A percentile compares a stretch with the other conserved stretches of the same genome.
These are phyloP conservation scores for Coelastrella sp. DNA, from an alignment of 139 green algal species.

Conservation along the genomic window DNA sequence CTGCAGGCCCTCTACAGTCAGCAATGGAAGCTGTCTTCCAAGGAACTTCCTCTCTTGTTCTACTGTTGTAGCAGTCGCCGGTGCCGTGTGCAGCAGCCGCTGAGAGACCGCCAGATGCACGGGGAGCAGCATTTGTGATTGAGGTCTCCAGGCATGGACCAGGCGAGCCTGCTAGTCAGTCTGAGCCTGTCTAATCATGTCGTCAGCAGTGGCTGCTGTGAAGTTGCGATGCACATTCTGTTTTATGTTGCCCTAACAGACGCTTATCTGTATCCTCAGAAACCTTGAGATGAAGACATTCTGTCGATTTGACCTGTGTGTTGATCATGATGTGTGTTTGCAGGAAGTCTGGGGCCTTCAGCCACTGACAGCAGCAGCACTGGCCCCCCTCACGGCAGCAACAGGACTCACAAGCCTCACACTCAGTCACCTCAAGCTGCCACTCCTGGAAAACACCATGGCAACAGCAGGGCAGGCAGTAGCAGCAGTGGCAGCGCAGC, in stretches of 20 bases:
- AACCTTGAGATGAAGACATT: too few species aligned
- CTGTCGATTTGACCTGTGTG: too few species aligned
- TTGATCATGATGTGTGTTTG: too few species aligned
- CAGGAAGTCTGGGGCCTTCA: conserved; percentile 32
- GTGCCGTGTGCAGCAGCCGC: neutral
- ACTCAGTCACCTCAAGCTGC: conserved; percentile 25
- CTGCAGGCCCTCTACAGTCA: neutral
- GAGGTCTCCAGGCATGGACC: neutral
- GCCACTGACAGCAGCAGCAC: conserved; percentile 14
- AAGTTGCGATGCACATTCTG: neutral
- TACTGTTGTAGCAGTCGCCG: too few species aligned
- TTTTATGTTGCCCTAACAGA: neutral
- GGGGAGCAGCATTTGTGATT: neutral
- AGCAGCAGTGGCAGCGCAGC: neutral
- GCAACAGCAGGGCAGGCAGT: conserved; percentile 26
- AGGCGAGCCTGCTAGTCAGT: too few species aligned
- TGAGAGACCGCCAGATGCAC: neutral
- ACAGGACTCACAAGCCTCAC: conserved; percentile 34
- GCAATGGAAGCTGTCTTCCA: too few species aligned
- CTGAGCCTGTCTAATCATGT: too few species aligned
- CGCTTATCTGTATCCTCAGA: too few species aligned
- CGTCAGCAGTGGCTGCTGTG: neutral
- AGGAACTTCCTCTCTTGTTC: too few species aligned
- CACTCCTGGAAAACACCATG: neutral
- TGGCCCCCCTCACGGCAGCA: conserved; percentile 23